Evolutionary conservation across 192 early-diverging fungal species (phyloP).

Genomic region (Gaertneriomyces sp.): DNA sequence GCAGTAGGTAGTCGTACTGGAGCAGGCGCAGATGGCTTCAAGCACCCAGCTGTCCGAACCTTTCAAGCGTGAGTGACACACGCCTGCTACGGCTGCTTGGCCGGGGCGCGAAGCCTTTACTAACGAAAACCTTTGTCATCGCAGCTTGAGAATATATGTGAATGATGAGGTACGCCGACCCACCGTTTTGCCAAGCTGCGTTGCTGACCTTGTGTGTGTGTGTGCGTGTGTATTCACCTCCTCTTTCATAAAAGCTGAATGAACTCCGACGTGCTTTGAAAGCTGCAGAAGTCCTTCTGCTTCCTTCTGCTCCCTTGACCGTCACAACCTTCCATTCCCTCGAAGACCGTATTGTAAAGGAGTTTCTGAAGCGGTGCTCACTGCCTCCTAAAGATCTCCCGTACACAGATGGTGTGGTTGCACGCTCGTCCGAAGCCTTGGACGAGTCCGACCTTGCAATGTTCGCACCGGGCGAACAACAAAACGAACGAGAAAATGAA

Average conservation of each 20-base stretch:
- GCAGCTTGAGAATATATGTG: no score
- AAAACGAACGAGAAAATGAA: slow-evolving; percentile 6
- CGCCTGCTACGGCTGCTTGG: no score
- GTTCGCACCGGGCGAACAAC: neutral
- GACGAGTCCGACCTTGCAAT: slow-evolving; percentile 10
- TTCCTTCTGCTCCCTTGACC: slow-evolving; percentile 51
- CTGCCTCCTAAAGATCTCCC: slow-evolving; percentile 7
- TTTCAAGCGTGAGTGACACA: no score
- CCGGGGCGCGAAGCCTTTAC: no score
- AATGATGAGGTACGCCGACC: no score
- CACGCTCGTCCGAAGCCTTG: slow-evolving; percentile 13
- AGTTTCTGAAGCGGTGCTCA: slow-evolving; percentile 43
- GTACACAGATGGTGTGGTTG: slow-evolving; percentile 1
- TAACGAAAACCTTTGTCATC: no score
- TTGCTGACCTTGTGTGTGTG: no score
- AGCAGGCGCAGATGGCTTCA: slow-evolving; percentile 29
- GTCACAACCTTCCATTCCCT: slow-evolving; percentile 72
- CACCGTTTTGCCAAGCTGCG: no score
- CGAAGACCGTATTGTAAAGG: slow-evolving; percentile 70
- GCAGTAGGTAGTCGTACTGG: slow-evolving; percentile 34
- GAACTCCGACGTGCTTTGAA: slow-evolving; percentile 55
- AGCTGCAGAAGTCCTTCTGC: slow-evolving; percentile 49
- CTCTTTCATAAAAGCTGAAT: no score
- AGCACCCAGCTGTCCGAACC: slow-evolving; percentile 54
- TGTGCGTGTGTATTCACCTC: no score